phyloP scores from a whole-genome alignment of 2,329 filamentous ascomycete species.

The Fusarium caatingaense region DNA sequence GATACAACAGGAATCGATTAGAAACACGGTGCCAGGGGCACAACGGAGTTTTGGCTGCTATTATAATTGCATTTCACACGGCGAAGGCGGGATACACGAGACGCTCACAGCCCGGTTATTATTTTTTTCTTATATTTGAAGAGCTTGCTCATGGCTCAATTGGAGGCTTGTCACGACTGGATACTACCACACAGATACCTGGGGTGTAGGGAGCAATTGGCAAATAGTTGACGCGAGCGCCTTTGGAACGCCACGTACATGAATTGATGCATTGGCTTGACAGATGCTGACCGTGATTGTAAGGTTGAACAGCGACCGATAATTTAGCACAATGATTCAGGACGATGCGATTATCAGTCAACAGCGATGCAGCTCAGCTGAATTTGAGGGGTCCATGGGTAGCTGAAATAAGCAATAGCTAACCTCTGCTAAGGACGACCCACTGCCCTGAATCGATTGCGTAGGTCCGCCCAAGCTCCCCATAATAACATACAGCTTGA shows the following conservation, averaged over 20 bases:
- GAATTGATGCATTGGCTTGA: conserved; percentile 33
- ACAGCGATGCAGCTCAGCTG: conserved; percentile 2
- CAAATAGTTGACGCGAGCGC: conserved; percentile 13
- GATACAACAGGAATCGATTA: conserved; percentile 4
- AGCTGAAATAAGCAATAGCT: conserved; percentile 37
- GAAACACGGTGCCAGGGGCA: conserved; percentile 19
- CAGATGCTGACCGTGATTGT: background rate
- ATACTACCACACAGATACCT: conserved; percentile 42
- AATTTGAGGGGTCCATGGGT: background rate
- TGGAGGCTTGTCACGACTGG: conserved; percentile 16
- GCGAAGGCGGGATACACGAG: conserved; percentile 43
- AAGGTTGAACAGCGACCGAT: background rate
- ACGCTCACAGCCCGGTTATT: conserved; percentile 35
- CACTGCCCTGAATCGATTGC: background rate
- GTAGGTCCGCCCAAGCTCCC: conserved; percentile 28
- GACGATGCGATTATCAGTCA: background rate
- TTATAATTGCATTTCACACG: conserved; percentile 32
- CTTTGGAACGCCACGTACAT: conserved; percentile 29
- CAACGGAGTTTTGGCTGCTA: conserved; percentile 32
- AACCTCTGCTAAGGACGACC: background rate
- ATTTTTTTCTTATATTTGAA: conserved; percentile 5
- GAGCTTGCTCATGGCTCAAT: conserved; percentile 16
- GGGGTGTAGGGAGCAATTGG: conserved; percentile 31
- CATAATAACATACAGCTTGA: conserved; percentile 12
- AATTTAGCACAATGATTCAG: background rate